These are phyloP conservation scores for Camellia oleifera DNA, from an alignment of 179 eudicot species.

Conservation along the genomic window DNA sequence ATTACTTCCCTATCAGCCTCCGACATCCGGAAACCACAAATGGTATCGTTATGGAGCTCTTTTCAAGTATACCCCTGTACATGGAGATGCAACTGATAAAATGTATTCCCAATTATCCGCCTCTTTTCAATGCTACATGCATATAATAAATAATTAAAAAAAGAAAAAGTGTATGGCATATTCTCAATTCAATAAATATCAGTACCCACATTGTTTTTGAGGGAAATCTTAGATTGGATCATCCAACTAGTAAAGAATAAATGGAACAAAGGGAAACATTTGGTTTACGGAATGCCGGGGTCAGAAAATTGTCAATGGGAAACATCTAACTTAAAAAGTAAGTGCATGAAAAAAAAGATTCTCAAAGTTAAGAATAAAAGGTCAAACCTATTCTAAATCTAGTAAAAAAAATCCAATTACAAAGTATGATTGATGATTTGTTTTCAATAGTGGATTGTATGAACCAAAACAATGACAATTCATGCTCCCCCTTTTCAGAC, in stretches of 20 bases:
- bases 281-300: not conserved
- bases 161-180: not conserved
- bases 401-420: not conserved
- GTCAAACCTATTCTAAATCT: not conserved
- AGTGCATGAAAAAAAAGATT: not conserved
- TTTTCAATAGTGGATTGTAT: not conserved
- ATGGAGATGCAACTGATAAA: not conserved
- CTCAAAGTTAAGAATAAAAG: not conserved
- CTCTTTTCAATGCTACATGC: not conserved
- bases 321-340: not conserved
- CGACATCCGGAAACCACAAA: not conserved
- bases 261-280: not conserved
- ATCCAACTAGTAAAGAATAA: not conserved
- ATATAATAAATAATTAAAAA: no score
- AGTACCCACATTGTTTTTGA: not conserved
- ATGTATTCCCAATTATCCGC: no score
- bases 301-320: not conserved
- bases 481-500: not conserved
- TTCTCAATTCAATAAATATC: not conserved
- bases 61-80: conserved; percentile 5
- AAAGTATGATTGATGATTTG: not conserved
- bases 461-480: not conserved
- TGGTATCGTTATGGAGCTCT: not conserved
- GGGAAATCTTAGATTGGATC: not conserved
- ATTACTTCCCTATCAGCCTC: conserved; percentile 4